Evolutionary conservation across 306 rosid genomes (phyloP).

Genomic region (Delonix regia): DNA sequence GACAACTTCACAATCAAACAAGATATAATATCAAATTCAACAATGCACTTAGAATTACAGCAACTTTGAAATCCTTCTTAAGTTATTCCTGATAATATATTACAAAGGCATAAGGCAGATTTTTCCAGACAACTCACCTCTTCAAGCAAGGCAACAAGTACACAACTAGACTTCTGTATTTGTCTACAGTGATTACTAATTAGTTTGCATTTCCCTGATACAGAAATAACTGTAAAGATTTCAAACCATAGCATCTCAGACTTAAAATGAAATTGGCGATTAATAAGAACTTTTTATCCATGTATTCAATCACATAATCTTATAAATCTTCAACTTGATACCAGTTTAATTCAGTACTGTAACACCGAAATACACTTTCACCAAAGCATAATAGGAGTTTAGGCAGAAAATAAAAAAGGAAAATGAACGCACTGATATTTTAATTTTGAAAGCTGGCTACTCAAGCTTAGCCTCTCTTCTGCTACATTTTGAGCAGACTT

Average conservation of each 20-base stretch:
- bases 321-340: constrained; percentile 9
- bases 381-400: not conserved
- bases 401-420: constrained; percentile 13
- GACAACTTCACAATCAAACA: not conserved
- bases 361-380: constrained; percentile 21
- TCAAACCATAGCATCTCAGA: constrained; percentile 18
- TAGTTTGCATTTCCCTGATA: constrained; percentile 19
- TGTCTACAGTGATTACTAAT: not conserved
- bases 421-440: constrained; percentile 81
- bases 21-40: not conserved
- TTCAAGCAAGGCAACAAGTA: constrained; percentile 17
- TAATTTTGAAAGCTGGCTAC: constrained; percentile 86
- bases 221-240: constrained; percentile 6
- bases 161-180: not conserved
- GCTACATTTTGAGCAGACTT: constrained; percentile 80
- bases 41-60: not conserved
- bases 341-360: not conserved
- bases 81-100: not conserved
- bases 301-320: not conserved
- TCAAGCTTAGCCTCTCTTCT: constrained; percentile 92
- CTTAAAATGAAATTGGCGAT: not conserved
- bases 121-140: constrained; percentile 2
- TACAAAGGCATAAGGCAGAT: not conserved
- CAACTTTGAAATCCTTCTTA: too few relatives aligned
- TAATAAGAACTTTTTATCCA: not conserved